phyloP scores from a whole-genome alignment of 768 basidiomycete genomes.

The Russula foetens region DNA sequence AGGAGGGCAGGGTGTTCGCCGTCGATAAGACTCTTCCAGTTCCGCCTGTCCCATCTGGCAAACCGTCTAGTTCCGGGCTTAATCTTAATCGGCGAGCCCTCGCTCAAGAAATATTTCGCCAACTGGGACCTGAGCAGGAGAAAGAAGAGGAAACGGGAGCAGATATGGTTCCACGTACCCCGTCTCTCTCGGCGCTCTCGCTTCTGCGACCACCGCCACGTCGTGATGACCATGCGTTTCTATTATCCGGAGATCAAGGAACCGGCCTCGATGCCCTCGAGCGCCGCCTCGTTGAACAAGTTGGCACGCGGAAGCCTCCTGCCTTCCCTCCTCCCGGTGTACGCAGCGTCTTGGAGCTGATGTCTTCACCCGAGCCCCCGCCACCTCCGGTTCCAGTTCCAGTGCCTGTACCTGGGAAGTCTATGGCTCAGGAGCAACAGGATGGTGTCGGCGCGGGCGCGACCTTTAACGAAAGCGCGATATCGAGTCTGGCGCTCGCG shows the following conservation, averaged over 20 bases:
- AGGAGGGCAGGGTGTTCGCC: slow-evolving; percentile 16
- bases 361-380: background rate
- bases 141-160: slow-evolving; percentile 10
- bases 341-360: slow-evolving; percentile 26
- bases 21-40: slow-evolving; percentile 54
- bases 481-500: slow-evolving; percentile 39
- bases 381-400: background rate
- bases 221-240: background rate
- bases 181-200: slow-evolving; percentile 27
- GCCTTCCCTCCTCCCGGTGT: slow-evolving; percentile 29
- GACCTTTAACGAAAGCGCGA: slow-evolving; percentile 37
- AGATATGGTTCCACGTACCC: slow-evolving; percentile 16
- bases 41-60: slow-evolving; percentile 46
- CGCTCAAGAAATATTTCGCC: slow-evolving; percentile 29
- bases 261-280: slow-evolving; percentile 66
- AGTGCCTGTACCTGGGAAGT: slow-evolving; percentile 4
- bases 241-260: background rate
- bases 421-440: background rate
- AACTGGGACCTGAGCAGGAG: background rate
- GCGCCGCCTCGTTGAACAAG: slow-evolving; percentile 55
- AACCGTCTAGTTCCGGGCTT: slow-evolving; percentile 20
- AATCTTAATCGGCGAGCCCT: slow-evolving; percentile 19
- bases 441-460: slow-evolving; percentile 24
- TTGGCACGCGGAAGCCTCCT: slow-evolving; percentile 51
- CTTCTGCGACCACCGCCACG: slow-evolving; percentile 24